phyloP scores from a whole-genome alignment of 2,329 filamentous ascomycete species.

The Penicillium olsonii region DNA sequence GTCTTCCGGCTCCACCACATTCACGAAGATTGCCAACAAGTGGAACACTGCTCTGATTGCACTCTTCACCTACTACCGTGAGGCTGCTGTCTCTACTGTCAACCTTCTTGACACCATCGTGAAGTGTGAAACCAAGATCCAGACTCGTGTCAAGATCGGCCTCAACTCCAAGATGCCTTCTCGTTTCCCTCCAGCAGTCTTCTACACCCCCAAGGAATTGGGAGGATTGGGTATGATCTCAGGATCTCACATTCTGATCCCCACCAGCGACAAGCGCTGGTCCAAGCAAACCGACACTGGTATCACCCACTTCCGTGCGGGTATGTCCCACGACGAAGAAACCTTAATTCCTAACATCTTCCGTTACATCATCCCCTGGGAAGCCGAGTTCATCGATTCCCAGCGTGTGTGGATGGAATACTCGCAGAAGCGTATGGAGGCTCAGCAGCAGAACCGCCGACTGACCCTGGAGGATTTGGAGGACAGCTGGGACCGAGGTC shows the following conservation, averaged over 20 bases:
- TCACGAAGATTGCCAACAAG: slow-evolving; percentile 99
- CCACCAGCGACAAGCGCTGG: slow-evolving; percentile 96
- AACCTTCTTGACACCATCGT: slow-evolving; percentile 95
- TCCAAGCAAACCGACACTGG: slow-evolving; percentile 97
- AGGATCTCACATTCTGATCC: slow-evolving; percentile 95
- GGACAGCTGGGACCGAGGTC: slow-evolving; percentile 96
- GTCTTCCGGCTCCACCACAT: slow-evolving; percentile 98
- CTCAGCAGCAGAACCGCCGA: slow-evolving; percentile 93
- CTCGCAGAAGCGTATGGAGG: slow-evolving; percentile 94
- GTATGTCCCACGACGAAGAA: slow-evolving; percentile 98
- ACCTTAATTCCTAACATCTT: slow-evolving; percentile 98
- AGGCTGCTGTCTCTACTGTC: slow-evolving; percentile 94
- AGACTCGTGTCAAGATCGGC: slow-evolving; percentile 97
- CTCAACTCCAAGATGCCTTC: slow-evolving; percentile 99
- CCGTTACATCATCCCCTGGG: slow-evolving; percentile 98
- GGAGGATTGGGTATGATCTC: slow-evolving; percentile 99
- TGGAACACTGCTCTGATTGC: slow-evolving; percentile 99
- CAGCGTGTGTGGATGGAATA: slow-evolving; percentile 99
- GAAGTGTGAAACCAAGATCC: slow-evolving; percentile 99
- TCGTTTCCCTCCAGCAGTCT: slow-evolving; percentile 95
- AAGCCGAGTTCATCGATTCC: slow-evolving; percentile 97
- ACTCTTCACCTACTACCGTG: slow-evolving; percentile 97
- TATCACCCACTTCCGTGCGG: slow-evolving; percentile 93
- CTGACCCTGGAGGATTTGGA: slow-evolving; percentile 94
- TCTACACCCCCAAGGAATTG: slow-evolving; percentile 97